Evolutionary conservation across 805 yeast genomes (phyloP).

Genomic region (Kurtzmaniella fragi): DNA sequence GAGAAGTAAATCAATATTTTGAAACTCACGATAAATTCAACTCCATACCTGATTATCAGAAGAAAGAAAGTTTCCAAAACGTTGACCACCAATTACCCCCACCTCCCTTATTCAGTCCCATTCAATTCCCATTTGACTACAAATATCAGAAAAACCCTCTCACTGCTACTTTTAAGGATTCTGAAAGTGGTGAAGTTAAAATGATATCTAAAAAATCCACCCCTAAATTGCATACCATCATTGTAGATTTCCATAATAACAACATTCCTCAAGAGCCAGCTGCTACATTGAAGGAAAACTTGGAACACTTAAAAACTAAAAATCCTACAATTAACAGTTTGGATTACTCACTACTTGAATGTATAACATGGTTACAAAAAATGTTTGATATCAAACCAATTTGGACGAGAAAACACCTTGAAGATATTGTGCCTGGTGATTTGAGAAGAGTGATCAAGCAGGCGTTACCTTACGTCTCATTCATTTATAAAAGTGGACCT

Average conservation of each 20-base stretch:
- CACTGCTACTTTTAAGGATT: slow-evolving; percentile 42
- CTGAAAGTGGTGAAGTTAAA: slow-evolving; percentile 55
- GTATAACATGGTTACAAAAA: slow-evolving; percentile 37
- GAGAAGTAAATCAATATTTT: slow-evolving; percentile 20
- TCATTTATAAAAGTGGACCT: slow-evolving; percentile 82
- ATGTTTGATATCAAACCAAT: slow-evolving; percentile 72
- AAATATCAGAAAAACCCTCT: slow-evolving; percentile 70
- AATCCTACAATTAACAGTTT: slow-evolving; percentile 32
- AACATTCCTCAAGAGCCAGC: slow-evolving; percentile 47
- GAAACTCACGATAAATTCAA: slow-evolving; percentile 17
- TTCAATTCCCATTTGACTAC: slow-evolving; percentile 72
- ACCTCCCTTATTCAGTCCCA: slow-evolving; percentile 77
- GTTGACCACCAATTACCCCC: slow-evolving; percentile 66
- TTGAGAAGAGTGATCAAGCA: slow-evolving; percentile 49
- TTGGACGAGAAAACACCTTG: slow-evolving; percentile 77
- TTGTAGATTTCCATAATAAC: slow-evolving; percentile 43
- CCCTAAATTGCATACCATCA: slow-evolving; percentile 49
- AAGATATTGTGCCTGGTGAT: slow-evolving; percentile 46
- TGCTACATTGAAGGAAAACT: slow-evolving; percentile 36
- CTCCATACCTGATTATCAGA: slow-evolving; percentile 23
- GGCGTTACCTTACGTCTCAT: slow-evolving; percentile 83
- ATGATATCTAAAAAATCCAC: slow-evolving; percentile 42
- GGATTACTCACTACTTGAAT: slow-evolving; percentile 31
- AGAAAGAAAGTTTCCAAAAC: slow-evolving; percentile 19
- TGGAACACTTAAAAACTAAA: slow-evolving; percentile 21